Evolutionary conservation across 208 protist genomes (phyloP).

Genomic region (Phytomonas francai): DNA sequence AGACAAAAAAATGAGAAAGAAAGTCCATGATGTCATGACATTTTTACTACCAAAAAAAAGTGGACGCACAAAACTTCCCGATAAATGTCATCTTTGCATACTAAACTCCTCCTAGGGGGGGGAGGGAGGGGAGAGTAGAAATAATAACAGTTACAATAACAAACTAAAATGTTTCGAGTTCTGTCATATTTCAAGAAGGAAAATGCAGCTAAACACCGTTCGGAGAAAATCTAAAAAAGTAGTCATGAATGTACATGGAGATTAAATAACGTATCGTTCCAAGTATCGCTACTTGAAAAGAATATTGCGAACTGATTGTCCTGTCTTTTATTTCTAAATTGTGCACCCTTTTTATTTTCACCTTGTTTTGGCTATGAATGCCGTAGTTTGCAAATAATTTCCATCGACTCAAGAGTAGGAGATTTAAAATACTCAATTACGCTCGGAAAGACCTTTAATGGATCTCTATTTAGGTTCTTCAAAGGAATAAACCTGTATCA

Average conservation of each 20-base stretch:
- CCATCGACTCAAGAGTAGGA: not conserved
- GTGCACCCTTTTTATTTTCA: not conserved
- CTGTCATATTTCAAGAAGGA: conserved; percentile 11
- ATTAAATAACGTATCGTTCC: conserved; percentile 1
- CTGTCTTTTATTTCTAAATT: not conserved
- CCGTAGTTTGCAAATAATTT: not conserved
- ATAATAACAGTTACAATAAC: conserved; percentile 6
- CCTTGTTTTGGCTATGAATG: not conserved
- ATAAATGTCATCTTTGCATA: not conserved
- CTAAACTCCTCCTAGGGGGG: not conserved
- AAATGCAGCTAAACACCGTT: conserved; percentile 4
- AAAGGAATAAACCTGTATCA: not conserved
- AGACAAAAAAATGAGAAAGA: not conserved
- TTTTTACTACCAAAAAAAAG: not conserved
- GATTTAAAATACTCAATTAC: not conserved
- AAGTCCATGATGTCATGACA: not conserved
- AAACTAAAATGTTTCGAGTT: not conserved
- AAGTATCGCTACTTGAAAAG: not conserved
- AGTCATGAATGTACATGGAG: conserved; percentile 10
- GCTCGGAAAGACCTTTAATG: not conserved
- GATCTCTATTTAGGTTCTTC: not conserved
- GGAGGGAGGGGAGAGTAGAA: not conserved
- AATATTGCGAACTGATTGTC: not conserved
- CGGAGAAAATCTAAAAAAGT: conserved; percentile 14
- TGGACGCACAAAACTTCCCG: not conserved